Conservation (phyloP, 805 yeast genomes). For the Wickerhamomyces bovis region DNA sequence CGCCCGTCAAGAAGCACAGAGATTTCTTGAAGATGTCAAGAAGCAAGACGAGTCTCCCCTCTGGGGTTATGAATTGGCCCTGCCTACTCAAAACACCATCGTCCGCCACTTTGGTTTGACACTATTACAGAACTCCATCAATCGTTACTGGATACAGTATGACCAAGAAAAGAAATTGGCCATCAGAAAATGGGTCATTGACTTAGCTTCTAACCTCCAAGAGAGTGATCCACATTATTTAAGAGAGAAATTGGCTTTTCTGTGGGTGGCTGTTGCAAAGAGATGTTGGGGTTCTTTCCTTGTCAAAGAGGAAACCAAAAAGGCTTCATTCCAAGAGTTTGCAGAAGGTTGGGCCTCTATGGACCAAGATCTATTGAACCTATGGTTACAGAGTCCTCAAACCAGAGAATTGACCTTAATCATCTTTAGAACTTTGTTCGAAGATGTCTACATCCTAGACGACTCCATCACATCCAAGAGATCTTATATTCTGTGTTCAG, state of each 20-base stretch:
- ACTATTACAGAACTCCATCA: conserved; percentile 67
- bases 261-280: conserved; percentile 91
- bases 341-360: conserved; percentile 76
- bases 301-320: conserved; percentile 26
- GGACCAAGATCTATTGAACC: conserved; percentile 68
- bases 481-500: conserved; percentile 67
- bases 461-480: conserved; percentile 86
- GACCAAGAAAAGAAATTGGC: conserved; percentile 56
- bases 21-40: conserved; percentile 71
- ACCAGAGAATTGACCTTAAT: conserved; percentile 74
- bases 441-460: conserved; percentile 86
- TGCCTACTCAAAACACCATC: conserved; percentile 54
- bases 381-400: conserved; percentile 64
- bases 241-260: conserved; percentile 79
- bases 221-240: conserved; percentile 81
- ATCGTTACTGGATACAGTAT: conserved; percentile 46
- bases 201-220: conserved; percentile 55
- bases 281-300: conserved; percentile 81
- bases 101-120: conserved; percentile 90
- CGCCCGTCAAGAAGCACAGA: conserved; percentile 50
- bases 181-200: conserved; percentile 79
- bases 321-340: conserved; percentile 41
- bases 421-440: conserved; percentile 81
- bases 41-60: conserved; percentile 76
- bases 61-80: conserved; percentile 87